These are phyloP conservation scores for Eucalyptus albens DNA, from an alignment of 345 rosid genomes.

Conservation along the genomic window DNA sequence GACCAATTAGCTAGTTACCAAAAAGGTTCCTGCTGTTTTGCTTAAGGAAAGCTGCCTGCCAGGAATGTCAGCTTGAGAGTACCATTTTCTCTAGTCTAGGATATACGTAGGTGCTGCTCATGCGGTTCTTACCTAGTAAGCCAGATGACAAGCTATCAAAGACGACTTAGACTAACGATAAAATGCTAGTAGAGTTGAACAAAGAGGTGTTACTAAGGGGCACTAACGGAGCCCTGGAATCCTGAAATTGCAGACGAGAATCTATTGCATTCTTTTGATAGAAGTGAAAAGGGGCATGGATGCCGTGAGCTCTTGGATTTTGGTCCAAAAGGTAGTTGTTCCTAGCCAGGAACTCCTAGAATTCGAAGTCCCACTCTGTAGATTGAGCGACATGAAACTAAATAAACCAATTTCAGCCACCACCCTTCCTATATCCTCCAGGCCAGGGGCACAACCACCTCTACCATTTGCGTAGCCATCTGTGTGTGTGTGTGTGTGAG, in stretches of 20 bases:
- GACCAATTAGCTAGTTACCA: not conserved
- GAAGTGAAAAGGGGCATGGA: not conserved
- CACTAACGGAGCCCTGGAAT: not conserved
- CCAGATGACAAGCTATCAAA: not conserved
- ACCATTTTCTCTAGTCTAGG: not conserved
- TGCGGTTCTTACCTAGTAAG: not conserved
- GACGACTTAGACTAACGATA: not conserved
- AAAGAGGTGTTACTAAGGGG: not conserved
- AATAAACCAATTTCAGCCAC: not conserved
- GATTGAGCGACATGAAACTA: not conserved
- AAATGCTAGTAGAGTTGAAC: not conserved
- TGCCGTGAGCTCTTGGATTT: not conserved
- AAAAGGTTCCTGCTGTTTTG: not conserved
- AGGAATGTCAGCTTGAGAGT: not conserved
- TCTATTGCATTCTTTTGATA: not conserved
- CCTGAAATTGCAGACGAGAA: not conserved
- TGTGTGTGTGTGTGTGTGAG: too few species aligned
- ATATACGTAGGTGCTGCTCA: not conserved
- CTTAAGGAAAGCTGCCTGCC: not conserved
- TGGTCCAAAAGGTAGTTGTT: not conserved
- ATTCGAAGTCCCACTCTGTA: not conserved
- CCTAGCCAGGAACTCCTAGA: not conserved
- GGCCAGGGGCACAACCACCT: not conserved
- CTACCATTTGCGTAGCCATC: not conserved
- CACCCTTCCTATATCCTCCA: not conserved